These are phyloP conservation scores for Fraxinus velutina DNA, from an alignment of 305 asterid genomes.

Conservation along the genomic window DNA sequence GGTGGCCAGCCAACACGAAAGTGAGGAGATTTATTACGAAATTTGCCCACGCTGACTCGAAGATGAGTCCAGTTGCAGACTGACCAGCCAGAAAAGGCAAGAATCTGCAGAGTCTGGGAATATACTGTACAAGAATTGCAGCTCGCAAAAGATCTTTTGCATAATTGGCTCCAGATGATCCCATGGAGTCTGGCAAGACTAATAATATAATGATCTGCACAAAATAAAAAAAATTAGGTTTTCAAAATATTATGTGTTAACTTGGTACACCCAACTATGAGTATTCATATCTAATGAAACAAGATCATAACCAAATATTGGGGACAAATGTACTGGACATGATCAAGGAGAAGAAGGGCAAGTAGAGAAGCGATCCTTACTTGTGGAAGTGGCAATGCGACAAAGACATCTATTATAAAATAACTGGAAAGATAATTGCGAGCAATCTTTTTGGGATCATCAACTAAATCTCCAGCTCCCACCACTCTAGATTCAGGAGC, in stretches of 20 bases:
- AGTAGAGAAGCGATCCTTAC: conserved; percentile 29
- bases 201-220: conserved; percentile 59
- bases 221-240: conserved; percentile 2
- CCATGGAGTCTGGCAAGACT: conserved; percentile 49
- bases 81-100: conserved; percentile 70
- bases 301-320: background rate
- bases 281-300: background rate
- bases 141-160: conserved; percentile 69
- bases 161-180: conserved; percentile 53
- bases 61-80: conserved; percentile 70
- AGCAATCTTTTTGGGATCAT: conserved; percentile 71
- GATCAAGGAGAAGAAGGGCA: background rate
- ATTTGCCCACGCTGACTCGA: conserved; percentile 90
- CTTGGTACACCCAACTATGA: background rate
- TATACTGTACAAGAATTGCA: conserved; percentile 64
- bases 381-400: conserved; percentile 82
- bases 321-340: background rate
- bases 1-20: conserved; percentile 68
- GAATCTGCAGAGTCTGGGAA: conserved; percentile 71
- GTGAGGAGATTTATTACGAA: conserved; percentile 68
- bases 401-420: conserved; percentile 56
- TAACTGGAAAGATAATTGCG: conserved; percentile 54
- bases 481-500: conserved; percentile 75
- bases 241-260: conserved; percentile 2
- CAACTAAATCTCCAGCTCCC: conserved; percentile 88